Evolutionary conservation across 805 yeast species (phyloP).

Genomic region (Huiozyma sinensis): DNA sequence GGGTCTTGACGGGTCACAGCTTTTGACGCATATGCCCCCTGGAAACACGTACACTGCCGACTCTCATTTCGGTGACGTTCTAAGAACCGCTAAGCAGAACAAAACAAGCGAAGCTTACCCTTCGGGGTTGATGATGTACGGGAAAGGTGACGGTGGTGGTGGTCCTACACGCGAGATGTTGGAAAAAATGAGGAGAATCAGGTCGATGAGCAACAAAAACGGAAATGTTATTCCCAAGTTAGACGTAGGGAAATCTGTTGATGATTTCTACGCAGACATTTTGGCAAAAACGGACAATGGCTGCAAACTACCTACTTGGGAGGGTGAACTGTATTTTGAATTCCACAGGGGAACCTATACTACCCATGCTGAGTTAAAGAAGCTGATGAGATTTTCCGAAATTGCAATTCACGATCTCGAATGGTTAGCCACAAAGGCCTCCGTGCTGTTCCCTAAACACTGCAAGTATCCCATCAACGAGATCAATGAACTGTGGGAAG

Average conservation of each 20-base stretch:
- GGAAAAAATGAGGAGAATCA: conserved; percentile 81
- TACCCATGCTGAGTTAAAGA: conserved; percentile 79
- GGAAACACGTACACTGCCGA: conserved; percentile 89
- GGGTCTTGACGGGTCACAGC: conserved; percentile 88
- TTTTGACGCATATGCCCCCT: conserved; percentile 96
- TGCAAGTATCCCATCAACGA: conserved; percentile 66
- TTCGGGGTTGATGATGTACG: conserved; percentile 71
- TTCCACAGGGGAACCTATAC: conserved; percentile 97
- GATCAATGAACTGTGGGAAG: conserved; percentile 73
- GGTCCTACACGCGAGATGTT: conserved; percentile 93
- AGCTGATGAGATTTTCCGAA: conserved; percentile 68
- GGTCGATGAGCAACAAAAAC: conserved; percentile 75
- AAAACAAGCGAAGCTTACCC: conserved; percentile 74
- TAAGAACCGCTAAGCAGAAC: conserved; percentile 68
- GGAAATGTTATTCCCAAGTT: conserved; percentile 70
- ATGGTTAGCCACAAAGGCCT: conserved; percentile 66
- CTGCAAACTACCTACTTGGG: conserved; percentile 67
- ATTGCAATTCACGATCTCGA: conserved; percentile 76
- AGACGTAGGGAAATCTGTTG: conserved; percentile 61
- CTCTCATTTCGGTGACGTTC: conserved; percentile 89
- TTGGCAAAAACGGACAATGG: conserved; percentile 57
- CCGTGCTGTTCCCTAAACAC: conserved; percentile 34
- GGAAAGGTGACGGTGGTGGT: conserved; percentile 98
- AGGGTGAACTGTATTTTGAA: conserved; percentile 88
- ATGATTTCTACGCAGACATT: conserved; percentile 64